Base-by-base conservation (phyloP, 345 rosid species). In the Euphorbia pulcherrima region DNA sequence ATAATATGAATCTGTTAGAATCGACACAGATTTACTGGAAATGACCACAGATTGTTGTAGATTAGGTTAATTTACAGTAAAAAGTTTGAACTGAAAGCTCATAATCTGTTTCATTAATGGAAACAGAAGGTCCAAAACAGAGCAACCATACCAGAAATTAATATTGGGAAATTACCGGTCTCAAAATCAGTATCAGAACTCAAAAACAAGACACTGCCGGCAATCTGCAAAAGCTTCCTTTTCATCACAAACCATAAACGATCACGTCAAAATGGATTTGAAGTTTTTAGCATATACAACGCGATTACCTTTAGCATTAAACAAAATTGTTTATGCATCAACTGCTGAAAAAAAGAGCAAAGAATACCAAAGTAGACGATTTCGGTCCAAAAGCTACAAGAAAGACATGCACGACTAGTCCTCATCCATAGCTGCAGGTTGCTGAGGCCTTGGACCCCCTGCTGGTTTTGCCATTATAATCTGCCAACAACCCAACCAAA, bases 381-480 rank as follows among this genome's bases (percentile, higher is more conserved):
- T 37, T 48, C 20, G 71, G 62, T 60, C 29, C 29, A 26, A 24
- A 30, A 20, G 28, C 53, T 52, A 40, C 21, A 54, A 35, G 33
- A 54, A 62, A 41, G 60, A 44, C 21, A 21, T 37, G 23, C 27
- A 16, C 26, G 23, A 37, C 71, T 86, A 84, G 70, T 89, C 92
- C 64, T 87, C 96, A 53, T 91, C 99, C 79, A 81, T 79, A 3
- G 83, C 92, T 28, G 83, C 85, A 18, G 97, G 84, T 26, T 26
- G 61, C 40, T 75, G 85, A 37, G 84, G 92, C 85, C 80, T 90
- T 12, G 98, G 98, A 51, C 97, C 99, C 75, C 89, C 97, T 0
- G 98, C 99, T 74, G 88, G 97, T 80, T 90, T 92, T 24, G 96
- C 86, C 97, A 95, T 95, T 71, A 87, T 87, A 70, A 95, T 92